These are phyloP conservation scores for Chenopodium formosanum DNA, from an alignment of 148 eudicot genomes.

Conservation along the genomic window DNA sequence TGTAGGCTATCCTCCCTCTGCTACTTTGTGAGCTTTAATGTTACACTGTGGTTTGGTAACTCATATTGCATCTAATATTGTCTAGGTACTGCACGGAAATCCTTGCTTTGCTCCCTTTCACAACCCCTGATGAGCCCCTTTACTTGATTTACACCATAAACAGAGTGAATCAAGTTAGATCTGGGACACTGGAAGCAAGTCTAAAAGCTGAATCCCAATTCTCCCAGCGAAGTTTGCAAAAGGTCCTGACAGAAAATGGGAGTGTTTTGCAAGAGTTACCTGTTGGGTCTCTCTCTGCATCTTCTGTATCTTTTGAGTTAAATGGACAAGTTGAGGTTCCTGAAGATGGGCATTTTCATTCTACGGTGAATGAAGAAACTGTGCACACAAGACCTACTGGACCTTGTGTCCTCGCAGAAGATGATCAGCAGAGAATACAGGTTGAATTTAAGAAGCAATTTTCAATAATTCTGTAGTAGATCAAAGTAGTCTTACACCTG, in stretches of 20 bases:
- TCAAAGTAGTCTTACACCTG: neutral
- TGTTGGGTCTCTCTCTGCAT: conserved; percentile 28
- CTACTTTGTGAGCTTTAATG: conserved; percentile 6
- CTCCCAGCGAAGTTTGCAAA: conserved; percentile 43
- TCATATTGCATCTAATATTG: conserved; percentile 25
- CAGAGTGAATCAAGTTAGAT: conserved; percentile 90
- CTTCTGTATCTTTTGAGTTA: conserved; percentile 34
- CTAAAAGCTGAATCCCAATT: conserved; percentile 65
- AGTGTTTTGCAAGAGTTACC: conserved; percentile 30
- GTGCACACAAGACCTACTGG: conserved; percentile 28
- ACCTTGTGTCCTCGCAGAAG: conserved; percentile 37
- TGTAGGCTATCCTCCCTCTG: conserved; percentile 44
- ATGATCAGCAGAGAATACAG: conserved; percentile 68
- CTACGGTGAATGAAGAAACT: conserved; percentile 32
- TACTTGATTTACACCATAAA: conserved; percentile 82
- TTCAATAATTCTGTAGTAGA: neutral
- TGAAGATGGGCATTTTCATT: conserved; percentile 30
- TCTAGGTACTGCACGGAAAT: conserved; percentile 90
- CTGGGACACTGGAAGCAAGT: conserved; percentile 84
- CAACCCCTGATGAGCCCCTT: conserved; percentile 87
- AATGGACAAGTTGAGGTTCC: conserved; percentile 36
- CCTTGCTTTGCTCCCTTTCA: conserved; percentile 89
- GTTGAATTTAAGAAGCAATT: conserved; percentile 32
- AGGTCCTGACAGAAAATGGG: conserved; percentile 45
- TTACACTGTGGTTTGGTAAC: conserved; percentile 9